Evolutionary conservation across 225 moss, liverwort and hornwort genomes (phyloP).

Genomic region (Ulota crispa): DNA sequence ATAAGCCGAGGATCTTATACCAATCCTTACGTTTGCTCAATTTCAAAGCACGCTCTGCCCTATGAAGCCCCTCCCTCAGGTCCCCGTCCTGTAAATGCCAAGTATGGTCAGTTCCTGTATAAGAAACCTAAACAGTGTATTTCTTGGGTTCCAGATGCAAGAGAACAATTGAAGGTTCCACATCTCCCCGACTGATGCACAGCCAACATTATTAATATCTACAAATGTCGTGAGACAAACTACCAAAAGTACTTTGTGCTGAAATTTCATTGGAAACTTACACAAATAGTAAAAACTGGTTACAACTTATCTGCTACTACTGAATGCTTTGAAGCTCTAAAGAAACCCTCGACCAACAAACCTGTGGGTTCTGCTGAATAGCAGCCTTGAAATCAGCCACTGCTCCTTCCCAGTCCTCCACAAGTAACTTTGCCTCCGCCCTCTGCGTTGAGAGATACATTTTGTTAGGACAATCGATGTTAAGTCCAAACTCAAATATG

Average conservation of each 20-base stretch:
- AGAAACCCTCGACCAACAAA: conserved; percentile 18
- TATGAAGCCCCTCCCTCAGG: conserved; percentile 71
- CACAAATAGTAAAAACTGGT: not conserved
- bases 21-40: conserved; percentile 87
- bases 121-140: not conserved
- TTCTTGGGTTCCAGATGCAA: not conserved
- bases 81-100: conserved; percentile 59
- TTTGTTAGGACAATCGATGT: not conserved
- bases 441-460: conserved; percentile 43
- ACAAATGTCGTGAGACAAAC: not conserved
- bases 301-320: not conserved
- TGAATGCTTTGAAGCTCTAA: not conserved
- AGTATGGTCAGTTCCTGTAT: not conserved
- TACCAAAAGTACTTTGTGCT: not conserved
- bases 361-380: conserved; percentile 69
- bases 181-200: not conserved
- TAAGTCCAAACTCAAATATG: not conserved
- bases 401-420: conserved; percentile 89
- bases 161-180: not conserved
- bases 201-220: not conserved
- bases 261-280: not conserved
- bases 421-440: conserved; percentile 74
- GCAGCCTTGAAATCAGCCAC: conserved; percentile 79
- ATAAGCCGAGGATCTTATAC: conserved; percentile 73
- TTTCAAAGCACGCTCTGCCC: conserved; percentile 79